Base-by-base conservation (phyloP, 148 eudicot species). In the Drosera capensis region DNA sequence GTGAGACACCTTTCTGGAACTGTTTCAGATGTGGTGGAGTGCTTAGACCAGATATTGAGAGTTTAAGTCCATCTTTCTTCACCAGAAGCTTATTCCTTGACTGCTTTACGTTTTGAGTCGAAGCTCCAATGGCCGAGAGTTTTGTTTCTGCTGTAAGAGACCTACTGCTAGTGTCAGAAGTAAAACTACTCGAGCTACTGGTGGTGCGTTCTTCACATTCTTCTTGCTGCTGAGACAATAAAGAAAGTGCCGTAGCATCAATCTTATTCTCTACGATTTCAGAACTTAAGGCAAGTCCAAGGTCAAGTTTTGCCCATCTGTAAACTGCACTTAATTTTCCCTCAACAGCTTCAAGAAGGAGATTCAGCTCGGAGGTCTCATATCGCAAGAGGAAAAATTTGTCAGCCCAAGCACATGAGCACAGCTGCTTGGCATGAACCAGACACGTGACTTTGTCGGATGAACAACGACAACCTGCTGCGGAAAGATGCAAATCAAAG, bases 311-410 rank as follows among this genome's bases (percentile, higher is more conserved):
- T 23, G 95, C 88, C 94, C 94, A 92, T 71, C 85, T 71, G 67
- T 92, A 82, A 40, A 92, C 62, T 22, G 95, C 77, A 59, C 95
- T 81, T 40, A 92, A 59, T 73, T 92, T 92, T 42, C 99, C 99
- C 56, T 92, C 95, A 58, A 92, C 58, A 55, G 99, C 99, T 70
- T 92, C 94, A 65, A 71, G 83, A 66, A 92, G 53, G 21, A 92
- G 55, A 58, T 79, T 70, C 58, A 92, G 53, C 53, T 92, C 99
- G 26, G 55, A 25, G 40, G 77, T 65, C 57, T 77, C 82, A 49
- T 92, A 85, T 23, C 95, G 94, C 51, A 75, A 77, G 23, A 92
- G 86, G 71, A 82, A 78, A 72, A 59, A 81, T 55, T 81, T 92
- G 28, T 65, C 74, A 54, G 71, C 74, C 81, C 75, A 68, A 43